These are phyloP conservation scores for Olyra latifolia DNA, from an alignment of 176 grass and related monocot species.

Conservation along the genomic window DNA sequence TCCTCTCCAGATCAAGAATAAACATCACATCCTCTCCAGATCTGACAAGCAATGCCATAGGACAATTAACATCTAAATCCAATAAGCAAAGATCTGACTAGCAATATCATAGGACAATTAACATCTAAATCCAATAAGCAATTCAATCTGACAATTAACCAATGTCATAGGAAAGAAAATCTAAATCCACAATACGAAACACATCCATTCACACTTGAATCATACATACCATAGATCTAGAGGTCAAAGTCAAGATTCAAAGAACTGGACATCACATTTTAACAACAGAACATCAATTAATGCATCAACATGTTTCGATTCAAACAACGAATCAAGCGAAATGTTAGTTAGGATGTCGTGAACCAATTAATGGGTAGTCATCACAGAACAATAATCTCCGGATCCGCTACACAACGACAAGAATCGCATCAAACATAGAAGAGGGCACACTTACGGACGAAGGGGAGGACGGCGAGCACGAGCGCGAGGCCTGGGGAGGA, in stretches of 20 bases:
- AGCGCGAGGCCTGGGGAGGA: slow-evolving; percentile 57
- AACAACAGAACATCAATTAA: not conserved
- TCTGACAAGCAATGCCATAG: too few species aligned
- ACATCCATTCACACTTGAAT: not conserved
- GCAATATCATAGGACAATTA: too few species aligned
- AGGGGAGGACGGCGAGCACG: slow-evolving; percentile 66
- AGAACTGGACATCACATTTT: not conserved
- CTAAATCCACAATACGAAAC: not conserved
- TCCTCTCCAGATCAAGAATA: too few species aligned
- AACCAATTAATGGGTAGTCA: not conserved
- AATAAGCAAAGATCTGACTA: too few species aligned
- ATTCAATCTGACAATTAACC: not conserved
- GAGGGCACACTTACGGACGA: slow-evolving; percentile 63
- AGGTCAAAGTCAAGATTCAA: not conserved
- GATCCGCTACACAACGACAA: not conserved
- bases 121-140: not conserved
- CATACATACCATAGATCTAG: slow-evolving; percentile 29
- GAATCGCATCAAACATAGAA: not conserved
- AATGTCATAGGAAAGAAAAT: not conserved
- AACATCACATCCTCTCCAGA: too few species aligned
- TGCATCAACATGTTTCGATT: not conserved
- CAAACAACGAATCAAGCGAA: slow-evolving; percentile 1
- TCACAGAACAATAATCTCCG: not conserved
- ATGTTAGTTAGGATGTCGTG: not conserved
- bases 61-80: too few species aligned